Base-by-base conservation (phyloP, 345 rosid species). In the Streptanthus diversifolius region DNA sequence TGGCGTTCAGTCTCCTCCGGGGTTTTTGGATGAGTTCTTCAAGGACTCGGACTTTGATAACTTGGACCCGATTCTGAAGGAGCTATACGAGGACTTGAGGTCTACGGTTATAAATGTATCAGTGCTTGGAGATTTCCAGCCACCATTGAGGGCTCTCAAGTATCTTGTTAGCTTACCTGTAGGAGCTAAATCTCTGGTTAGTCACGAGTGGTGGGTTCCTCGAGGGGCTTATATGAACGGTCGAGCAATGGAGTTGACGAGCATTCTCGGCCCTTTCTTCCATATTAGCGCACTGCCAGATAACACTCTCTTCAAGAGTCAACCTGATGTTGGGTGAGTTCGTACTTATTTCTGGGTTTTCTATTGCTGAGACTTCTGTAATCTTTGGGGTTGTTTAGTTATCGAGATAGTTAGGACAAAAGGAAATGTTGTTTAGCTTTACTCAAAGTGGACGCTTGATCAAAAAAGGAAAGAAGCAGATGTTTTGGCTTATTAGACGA, bases 281-380 rank as follows among this genome's bases (percentile, higher is more conserved):
- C 98, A 90, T 75, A 89, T 91, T n/a, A 95, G 99, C 62, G 93
- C 97, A 8, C 69, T 90, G 83, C 98, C 90, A 8, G 99, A 95
- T 84, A 82, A 82, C 21, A 53, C 85, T 27, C 85, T 84, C 55
- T 95, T 95, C 81, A 90, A 90, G 89, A 86, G 88, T 84, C 92
- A 85, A 68, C 99, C 98, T 27, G 99, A 95, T 81, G 93, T 95
- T 61, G 98, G 97, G 99, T 91, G 76, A 91, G 95, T 83, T 52
- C 7, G 1, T 66, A 18, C 21, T 25, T 22, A 32, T 76, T 49
- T 66, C 3, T 48, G 5, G n/a, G 37, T 18, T 62, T 59, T 18
- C 44, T 6, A 8, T 60, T 56, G 5, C 53, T 58, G 39, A 33
- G 39, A 54, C 52, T 15, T 32, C 8, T 29, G 9, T 53, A 12